Conservation (phyloP, 2,329 filamentous ascomycete species). For the Camillea tinctor region DNA sequence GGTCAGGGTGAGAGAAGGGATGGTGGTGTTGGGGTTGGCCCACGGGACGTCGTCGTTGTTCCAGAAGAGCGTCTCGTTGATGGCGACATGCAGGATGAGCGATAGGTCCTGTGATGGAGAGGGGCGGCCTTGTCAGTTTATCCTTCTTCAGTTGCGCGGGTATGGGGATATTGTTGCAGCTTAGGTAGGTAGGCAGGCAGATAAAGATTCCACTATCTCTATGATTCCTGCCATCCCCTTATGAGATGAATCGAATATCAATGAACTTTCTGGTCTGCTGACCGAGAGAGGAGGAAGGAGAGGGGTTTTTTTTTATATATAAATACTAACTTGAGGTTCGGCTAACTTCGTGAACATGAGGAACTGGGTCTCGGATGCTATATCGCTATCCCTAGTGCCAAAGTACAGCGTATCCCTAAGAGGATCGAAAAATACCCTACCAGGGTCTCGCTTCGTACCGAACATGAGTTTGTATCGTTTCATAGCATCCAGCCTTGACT, state of each 20-base stretch:
- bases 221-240: no score
- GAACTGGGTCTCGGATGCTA: slow-evolving; percentile 46
- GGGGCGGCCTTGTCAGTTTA: no score
- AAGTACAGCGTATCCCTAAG: slow-evolving; percentile 47
- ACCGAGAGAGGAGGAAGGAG: no score
- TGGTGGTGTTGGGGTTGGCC: neutral
- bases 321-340: neutral
- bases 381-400: slow-evolving; percentile 43
- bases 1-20: neutral
- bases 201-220: no score
- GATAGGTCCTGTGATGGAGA: slow-evolving; percentile 41
- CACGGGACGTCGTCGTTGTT: slow-evolving; percentile 7
- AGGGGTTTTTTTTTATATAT: neutral
- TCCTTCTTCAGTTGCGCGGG: no score
- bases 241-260: no score
- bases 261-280: no score
- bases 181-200: no score
- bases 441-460: slow-evolving; percentile 40
- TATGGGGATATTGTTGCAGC: no score
- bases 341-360: slow-evolving; percentile 44
- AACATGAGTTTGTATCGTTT: slow-evolving; percentile 42
- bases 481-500: slow-evolving; percentile 45
- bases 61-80: slow-evolving; percentile 45
- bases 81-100: slow-evolving; percentile 41
- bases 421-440: slow-evolving; percentile 43